Base-by-base conservation (phyloP, 2,329 filamentous ascomycete genomes). In the Periconia digitata region DNA sequence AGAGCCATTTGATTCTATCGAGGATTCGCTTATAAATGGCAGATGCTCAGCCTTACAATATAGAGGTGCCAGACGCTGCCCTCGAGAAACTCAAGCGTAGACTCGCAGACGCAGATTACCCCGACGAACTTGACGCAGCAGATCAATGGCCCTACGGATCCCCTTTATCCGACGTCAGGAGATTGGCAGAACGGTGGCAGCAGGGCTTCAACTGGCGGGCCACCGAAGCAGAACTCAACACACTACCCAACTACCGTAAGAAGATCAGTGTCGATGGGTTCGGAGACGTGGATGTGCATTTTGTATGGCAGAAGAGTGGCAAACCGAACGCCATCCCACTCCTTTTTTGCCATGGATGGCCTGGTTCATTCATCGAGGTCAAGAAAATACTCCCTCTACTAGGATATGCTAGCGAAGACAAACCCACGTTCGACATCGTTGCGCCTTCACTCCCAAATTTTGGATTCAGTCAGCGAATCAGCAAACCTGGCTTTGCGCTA, bases 301-400 rank as follows among this genome's bases (percentile, higher is more conserved):
- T 85, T 62, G 66, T 89, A 2, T 82, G 87, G 60, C 75, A 85
- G 55, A 74, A 67, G 44, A 83, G 79, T 56, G 61, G 69, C 1
- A 72, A 72, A 2, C 56, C 75, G 1, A 73, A 74, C 17, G 83
- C 83, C 1, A 81, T 89, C 36, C 85, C 86, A 0, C 62, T 89
- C 23, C 64, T 89, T 1, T 88, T 89, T 63, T 75, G 77, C n/a
- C 85, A 89, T 62, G 85, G 85, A 13, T 88, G 78, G 82, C 87
- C 87, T 0, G 86, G 87, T 1, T 85, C 80, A 54, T 89, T 87
- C 62, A 63, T 86, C 40, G 86, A 90, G 69, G 84, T 83, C 2
- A 69, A 73, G 17, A 88, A 86, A 60, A 71, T 89, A 39, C 72
- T 90, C 0, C 66, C 71, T 1, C 55, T 76, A 2, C 66, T 83